These are phyloP conservation scores for Eucalyptus virginea DNA, from an alignment of 345 rosid species.

Conservation along the genomic window DNA sequence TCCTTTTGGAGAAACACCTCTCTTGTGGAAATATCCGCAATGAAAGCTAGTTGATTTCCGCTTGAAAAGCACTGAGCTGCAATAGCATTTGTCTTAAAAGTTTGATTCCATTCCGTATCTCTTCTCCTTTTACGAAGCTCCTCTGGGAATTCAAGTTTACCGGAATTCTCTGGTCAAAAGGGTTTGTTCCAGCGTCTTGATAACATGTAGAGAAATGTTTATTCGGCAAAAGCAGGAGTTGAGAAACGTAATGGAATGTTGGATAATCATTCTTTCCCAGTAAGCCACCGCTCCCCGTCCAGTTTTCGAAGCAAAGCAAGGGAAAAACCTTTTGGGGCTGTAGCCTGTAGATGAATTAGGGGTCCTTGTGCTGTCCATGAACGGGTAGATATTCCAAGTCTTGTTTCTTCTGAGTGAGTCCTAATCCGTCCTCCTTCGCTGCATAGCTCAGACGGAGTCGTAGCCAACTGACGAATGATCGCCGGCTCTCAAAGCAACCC, in stretches of 20 bases:
- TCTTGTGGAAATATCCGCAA: neutral
- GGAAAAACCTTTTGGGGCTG: neutral
- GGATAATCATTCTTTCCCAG: neutral
- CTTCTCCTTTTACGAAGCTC: neutral
- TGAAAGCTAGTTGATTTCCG: neutral
- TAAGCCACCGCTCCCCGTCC: neutral
- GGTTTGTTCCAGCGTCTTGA: neutral
- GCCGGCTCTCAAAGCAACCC: neutral
- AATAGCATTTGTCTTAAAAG: neutral
- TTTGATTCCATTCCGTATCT: neutral
- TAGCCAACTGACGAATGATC: neutral
- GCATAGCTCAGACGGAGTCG: neutral
- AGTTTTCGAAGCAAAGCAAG: neutral
- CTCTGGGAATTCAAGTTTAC: neutral
- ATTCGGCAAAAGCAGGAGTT: neutral
- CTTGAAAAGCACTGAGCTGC: neutral
- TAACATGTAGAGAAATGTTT: neutral
- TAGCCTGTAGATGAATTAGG: neutral
- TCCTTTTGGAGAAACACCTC: neutral
- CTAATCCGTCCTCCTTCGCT: neutral
- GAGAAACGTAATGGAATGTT: neutral
- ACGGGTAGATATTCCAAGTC: too few relatives aligned
- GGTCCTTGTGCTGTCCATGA: neutral
- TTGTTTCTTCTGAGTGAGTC: neutral
- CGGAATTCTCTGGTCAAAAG: neutral